These are phyloP conservation scores for Daedalea quercina DNA, from an alignment of 768 basidiomycete species.

Conservation along the genomic window DNA sequence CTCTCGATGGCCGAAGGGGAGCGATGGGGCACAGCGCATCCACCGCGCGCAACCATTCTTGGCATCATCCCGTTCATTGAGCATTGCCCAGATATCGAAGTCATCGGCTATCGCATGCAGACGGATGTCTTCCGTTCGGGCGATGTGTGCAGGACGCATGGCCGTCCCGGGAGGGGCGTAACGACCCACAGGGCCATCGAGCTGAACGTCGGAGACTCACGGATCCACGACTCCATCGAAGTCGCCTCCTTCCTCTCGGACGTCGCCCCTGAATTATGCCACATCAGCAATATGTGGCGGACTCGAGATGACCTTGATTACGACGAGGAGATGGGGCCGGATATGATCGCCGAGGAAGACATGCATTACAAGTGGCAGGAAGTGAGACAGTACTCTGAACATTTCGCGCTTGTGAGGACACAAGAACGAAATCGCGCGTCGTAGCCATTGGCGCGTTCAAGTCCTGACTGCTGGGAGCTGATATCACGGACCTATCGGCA, in stretches of 20 bases:
- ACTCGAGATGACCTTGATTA: not conserved
- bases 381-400: constrained; percentile 14
- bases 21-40: not conserved
- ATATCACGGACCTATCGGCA: too few species aligned
- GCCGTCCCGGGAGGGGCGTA: not conserved
- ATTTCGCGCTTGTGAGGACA: not conserved
- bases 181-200: not conserved
- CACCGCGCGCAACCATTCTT: not conserved
- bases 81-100: not conserved
- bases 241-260: constrained; percentile 3
- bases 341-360: not conserved
- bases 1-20: not conserved
- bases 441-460: too few species aligned
- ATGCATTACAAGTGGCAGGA: not conserved
- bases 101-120: not conserved
- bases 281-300: not conserved
- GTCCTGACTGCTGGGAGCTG: too few species aligned
- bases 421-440: not conserved
- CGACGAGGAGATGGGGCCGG: constrained; percentile 6
- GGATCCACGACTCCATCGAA: not conserved
- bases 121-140: not conserved
- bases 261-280: not conserved
- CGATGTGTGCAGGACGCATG: not conserved
- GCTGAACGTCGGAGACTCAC: not conserved
- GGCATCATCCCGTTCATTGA: not conserved